phyloP scores from a whole-genome alignment of 164 flowering plant genomes.

The Protea cynaroides region DNA sequence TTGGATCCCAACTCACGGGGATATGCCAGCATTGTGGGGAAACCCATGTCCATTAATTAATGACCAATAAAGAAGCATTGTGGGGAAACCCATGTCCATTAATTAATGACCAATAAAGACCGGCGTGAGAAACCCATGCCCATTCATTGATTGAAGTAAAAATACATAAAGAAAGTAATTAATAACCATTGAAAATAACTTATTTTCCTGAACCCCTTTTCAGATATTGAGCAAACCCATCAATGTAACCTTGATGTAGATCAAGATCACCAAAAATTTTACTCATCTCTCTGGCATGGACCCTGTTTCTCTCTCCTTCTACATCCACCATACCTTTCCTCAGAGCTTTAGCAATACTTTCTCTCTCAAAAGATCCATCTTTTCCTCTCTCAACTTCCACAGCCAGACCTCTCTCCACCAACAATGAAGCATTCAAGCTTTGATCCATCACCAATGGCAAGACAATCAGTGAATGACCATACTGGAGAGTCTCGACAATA shows the following conservation, averaged over 20 bases:
- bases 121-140: too few species aligned
- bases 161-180: too few species aligned
- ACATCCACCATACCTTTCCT: slow-evolving; percentile 27
- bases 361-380: slow-evolving; percentile 30
- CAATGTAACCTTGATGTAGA: slow-evolving; percentile 4
- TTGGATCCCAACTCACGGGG: too few species aligned
- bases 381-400: slow-evolving; percentile 32
- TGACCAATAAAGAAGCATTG: too few species aligned
- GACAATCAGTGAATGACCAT: slow-evolving; percentile 30
- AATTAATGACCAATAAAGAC: too few species aligned
- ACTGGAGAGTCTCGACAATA: slow-evolving; percentile 22
- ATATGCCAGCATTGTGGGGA: too few species aligned
- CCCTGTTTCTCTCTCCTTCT: slow-evolving; percentile 5
- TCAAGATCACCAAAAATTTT: slow-evolving; percentile 2
- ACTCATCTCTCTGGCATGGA: background rate
- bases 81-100: too few species aligned
- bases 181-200: background rate
- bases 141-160: too few species aligned
- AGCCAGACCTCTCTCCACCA: slow-evolving; percentile 33
- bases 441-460: slow-evolving; percentile 24
- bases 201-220: background rate
- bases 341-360: slow-evolving; percentile 25
- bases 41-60: too few species aligned
- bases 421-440: slow-evolving; percentile 28
- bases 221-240: too few species aligned